Evolutionary conservation across 106 monocot genomes (phyloP), one percentile per base, ranked within the genome.

Genomic region (Dactylorhiza incarnata): DNA sequence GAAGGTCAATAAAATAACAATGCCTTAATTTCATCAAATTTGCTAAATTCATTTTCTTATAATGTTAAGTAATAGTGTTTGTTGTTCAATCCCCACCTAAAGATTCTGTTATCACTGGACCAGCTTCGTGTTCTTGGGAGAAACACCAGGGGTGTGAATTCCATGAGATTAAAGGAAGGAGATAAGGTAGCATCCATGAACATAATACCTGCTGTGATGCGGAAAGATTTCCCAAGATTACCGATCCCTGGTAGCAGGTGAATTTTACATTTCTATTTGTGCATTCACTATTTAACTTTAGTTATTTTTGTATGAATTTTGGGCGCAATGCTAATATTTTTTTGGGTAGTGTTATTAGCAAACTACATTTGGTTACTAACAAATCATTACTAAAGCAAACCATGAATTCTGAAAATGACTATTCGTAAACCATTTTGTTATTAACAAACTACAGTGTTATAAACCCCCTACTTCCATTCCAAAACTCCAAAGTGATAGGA

Each of bases 161-260:
- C 94, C 25, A 99, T 92, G 91, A 89, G 63, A 81, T 78, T 99
- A 55, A 94, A 82, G 71, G 82, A 85, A 78, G 88, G 79, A 6
- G 90, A 99, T 52, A 90, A 92, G 76, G 88, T 99, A 83, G 99
- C 99, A 73, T 84, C 94, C 5, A 90, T 99, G 94, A 90, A 99
- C 68, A 85, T 99, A 74, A 76, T 94, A 68, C 86, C 97, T 76
- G 82, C 86, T 63, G 74, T 78, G n/a, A 80, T 85, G 89, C 81
- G 78, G 23, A 85, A 82, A 70, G 86, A 84, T 59, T 58, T 83
- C 73, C 85, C 79, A 56, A 86, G 72, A 54, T 48, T 54, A 71
- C 81, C 8, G 82, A 85, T 22, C 23, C 73, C 15, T 79, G 65
- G 52, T 59, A 78, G 67, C 83, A 80, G 80, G 89, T 91, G 76